phyloP scores from a whole-genome alignment of 1,284 basidiomycete genomes.

The Somion occarium region DNA sequence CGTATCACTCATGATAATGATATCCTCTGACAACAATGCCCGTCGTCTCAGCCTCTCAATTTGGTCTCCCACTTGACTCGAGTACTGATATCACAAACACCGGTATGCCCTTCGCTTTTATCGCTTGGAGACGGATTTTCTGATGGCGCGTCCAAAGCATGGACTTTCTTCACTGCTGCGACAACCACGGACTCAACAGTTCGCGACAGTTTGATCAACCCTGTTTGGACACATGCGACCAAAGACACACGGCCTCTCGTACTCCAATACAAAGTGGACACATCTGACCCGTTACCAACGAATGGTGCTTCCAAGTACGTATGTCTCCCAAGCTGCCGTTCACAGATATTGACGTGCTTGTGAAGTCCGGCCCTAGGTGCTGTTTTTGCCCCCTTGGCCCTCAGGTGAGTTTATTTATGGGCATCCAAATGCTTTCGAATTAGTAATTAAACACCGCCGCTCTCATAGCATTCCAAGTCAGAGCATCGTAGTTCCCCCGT shows the following conservation, averaged over 20 bases:
- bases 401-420: no score
- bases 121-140: not conserved
- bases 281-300: not conserved
- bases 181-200: not conserved
- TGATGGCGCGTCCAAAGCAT: not conserved
- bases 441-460: no score
- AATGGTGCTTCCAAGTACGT: not conserved
- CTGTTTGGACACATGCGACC: not conserved
- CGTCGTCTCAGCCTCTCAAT: not conserved
- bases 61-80: not conserved
- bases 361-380: slow-evolving; percentile 20
- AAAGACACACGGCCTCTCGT: not conserved
- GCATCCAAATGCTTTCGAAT: no score
- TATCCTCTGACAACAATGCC: not conserved
- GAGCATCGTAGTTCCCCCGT: no score
- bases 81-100: not conserved
- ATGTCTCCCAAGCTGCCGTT: no score
- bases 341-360: no score
- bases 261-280: not conserved
- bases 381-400: slow-evolving; percentile 19
- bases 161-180: slow-evolving; percentile 3
- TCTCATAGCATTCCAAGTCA: no score
- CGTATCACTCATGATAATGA: not conserved
- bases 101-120: not conserved
- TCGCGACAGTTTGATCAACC: not conserved